A percentile compares a stretch with the other conserved stretches of the same genome.
Evolutionary conservation across 2,329 filamentous ascomycete genomes (phyloP).

Genomic region (Apiospora malaysiana): DNA sequence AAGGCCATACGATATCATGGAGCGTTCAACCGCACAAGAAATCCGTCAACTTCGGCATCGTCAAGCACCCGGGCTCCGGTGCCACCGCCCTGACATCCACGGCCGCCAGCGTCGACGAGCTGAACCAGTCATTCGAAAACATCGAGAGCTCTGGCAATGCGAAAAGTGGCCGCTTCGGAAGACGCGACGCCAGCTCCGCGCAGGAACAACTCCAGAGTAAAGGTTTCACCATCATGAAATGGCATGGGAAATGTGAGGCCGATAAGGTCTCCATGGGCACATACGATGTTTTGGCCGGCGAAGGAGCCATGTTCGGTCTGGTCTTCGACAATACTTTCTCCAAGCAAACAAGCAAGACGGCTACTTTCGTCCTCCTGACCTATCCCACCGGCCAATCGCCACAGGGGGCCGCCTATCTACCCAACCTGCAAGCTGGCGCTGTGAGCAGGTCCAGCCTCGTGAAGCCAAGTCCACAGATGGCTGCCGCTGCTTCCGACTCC

Average conservation of each 20-base stretch:
- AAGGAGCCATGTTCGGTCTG: conserved; percentile 92
- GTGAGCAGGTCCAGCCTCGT: conserved; percentile 59
- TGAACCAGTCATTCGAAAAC: conserved; percentile 55
- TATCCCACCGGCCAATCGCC: conserved; percentile 85
- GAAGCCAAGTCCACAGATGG: conserved; percentile 53
- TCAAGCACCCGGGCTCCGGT: conserved; percentile 89
- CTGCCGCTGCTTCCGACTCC: conserved; percentile 57
- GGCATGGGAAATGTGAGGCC: conserved; percentile 94
- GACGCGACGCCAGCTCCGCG: conserved; percentile 65
- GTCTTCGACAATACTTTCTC: conserved; percentile 99
- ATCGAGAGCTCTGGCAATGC: conserved; percentile 43
- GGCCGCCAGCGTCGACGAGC: conserved; percentile 45
- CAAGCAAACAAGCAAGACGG: conserved; percentile 91
- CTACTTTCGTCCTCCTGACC: conserved; percentile 91
- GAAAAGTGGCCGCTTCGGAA: conserved; percentile 55
- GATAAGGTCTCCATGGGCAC: conserved; percentile 94
- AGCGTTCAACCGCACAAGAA: conserved; percentile 98
- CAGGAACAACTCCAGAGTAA: conserved; percentile 69
- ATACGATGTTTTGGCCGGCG: conserved; percentile 74
- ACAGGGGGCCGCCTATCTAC: conserved; percentile 74
- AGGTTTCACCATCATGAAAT: conserved; percentile 75
- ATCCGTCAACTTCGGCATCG: conserved; percentile 97
- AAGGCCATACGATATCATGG: conserved; percentile 94
- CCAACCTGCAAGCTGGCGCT: conserved; percentile 55
- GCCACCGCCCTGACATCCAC: conserved; percentile 52